Percentiles rank a stretch among this genome's conserved stretches.
Evolutionary conservation across 805 yeast genomes (phyloP).

Genomic region (Candida alai): DNA sequence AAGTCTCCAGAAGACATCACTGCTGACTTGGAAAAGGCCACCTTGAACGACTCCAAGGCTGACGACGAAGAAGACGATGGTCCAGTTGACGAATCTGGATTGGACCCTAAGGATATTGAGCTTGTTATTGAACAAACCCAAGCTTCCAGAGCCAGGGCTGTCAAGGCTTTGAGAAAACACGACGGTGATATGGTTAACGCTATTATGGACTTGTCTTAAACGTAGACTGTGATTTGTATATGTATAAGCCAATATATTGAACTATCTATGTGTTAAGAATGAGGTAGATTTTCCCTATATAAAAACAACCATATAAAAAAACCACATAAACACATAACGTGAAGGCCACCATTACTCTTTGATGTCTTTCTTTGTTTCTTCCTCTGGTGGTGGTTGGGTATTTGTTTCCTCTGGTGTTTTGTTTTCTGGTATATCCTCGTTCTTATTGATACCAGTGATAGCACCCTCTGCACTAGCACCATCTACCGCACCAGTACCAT

Average conservation of each 20-base stretch:
- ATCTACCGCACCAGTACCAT: no score
- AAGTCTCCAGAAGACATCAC: slow-evolving; percentile 76
- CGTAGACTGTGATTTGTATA: background rate
- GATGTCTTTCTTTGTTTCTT: no score
- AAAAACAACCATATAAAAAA: no score
- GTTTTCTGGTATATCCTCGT: no score
- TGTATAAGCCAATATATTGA: background rate
- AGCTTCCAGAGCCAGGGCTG: slow-evolving; percentile 86
- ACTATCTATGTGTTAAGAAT: no score
- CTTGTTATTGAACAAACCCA: slow-evolving; percentile 89
- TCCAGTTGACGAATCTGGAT: slow-evolving; percentile 81
- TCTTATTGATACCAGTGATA: no score
- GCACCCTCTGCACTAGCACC: no score
- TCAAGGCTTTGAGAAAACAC: slow-evolving; percentile 82
- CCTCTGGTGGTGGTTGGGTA: no score
- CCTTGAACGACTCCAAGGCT: slow-evolving; percentile 40
- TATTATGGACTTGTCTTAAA: slow-evolving; percentile 70
- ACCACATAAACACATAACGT: no score
- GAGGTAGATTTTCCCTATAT: no score
- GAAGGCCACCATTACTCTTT: no score
- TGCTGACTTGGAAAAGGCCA: slow-evolving; percentile 73
- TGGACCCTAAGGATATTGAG: slow-evolving; percentile 76
- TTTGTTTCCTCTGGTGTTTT: no score
- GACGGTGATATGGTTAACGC: slow-evolving; percentile 95
- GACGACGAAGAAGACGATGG: slow-evolving; percentile 43